phyloP scores from a whole-genome alignment of 495 filamentous ascomycete species.

The Xylaria curta region DNA sequence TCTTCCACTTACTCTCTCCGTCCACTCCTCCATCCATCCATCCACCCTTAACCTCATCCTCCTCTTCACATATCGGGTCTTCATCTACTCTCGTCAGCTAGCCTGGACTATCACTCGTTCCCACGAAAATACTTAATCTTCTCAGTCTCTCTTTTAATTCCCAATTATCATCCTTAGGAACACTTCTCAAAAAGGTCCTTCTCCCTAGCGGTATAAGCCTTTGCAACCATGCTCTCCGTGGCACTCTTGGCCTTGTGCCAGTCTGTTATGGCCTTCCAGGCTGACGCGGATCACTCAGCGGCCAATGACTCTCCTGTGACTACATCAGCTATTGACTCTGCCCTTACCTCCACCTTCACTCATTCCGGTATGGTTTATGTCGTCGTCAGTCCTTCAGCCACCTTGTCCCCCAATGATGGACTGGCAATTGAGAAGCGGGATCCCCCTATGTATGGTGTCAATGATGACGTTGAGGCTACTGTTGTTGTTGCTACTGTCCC shows the following conservation, averaged over 20 bases:
- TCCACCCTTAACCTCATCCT: background rate
- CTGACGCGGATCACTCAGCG: background rate
- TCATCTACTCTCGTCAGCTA: background rate
- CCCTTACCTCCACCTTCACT: slow-evolving; percentile 15
- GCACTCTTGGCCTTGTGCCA: slow-evolving; percentile 34
- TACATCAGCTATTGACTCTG: slow-evolving; percentile 7
- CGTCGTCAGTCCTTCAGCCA: background rate
- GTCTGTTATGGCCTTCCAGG: slow-evolving; percentile 11
- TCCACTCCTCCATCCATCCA: slow-evolving; percentile 10
- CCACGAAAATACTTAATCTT: background rate
- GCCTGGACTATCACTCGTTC: slow-evolving; percentile 9
- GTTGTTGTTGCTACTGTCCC: slow-evolving; percentile 22
- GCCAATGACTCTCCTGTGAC: background rate
- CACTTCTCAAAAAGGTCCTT: background rate
- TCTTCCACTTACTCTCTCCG: slow-evolving; percentile 2
- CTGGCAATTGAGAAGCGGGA: slow-evolving; percentile 20
- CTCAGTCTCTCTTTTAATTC: background rate
- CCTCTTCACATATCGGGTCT: background rate
- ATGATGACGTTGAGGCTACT: slow-evolving; percentile 9
- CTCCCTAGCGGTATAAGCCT: slow-evolving; percentile 14
- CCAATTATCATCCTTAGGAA: background rate
- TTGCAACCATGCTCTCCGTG: slow-evolving; percentile 21
- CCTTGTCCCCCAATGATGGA: background rate
- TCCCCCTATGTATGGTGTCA: background rate
- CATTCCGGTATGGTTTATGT: slow-evolving; percentile 18